A percentile compares a stretch with the other conserved stretches of the same genome.
phyloP scores from a whole-genome alignment of 768 basidiomycete species.

The Porpolomopsis calyptriformis region DNA sequence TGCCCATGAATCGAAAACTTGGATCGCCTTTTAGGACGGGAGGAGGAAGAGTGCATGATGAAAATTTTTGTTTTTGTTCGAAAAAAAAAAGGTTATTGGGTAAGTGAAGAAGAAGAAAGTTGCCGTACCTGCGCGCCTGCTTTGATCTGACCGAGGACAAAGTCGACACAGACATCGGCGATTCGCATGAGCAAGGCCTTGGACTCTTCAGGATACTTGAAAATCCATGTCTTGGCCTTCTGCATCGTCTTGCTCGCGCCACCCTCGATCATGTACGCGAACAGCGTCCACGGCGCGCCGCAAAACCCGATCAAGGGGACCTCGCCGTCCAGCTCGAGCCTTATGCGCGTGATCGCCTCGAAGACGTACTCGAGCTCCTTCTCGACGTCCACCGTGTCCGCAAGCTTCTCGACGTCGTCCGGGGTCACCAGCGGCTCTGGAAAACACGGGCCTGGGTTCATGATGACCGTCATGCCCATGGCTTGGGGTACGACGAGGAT shows the following conservation, averaged over 20 bases:
- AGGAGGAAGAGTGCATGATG: too few species aligned
- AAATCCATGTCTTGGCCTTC: slow-evolving; percentile 91
- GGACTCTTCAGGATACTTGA: slow-evolving; percentile 78
- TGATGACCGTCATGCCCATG: slow-evolving; percentile 89
- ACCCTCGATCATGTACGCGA: slow-evolving; percentile 97
- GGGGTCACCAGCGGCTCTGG: slow-evolving; percentile 77
- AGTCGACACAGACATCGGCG: slow-evolving; percentile 84
- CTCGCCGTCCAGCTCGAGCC: slow-evolving; percentile 69
- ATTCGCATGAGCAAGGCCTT: slow-evolving; percentile 67
- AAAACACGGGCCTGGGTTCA: slow-evolving; percentile 88
- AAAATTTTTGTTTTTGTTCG: too few species aligned
- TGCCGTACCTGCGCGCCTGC: slow-evolving; percentile 86
- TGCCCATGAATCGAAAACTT: slow-evolving; percentile 97
- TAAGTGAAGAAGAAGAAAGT: neutral
- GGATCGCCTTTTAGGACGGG: too few species aligned
- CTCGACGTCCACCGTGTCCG: slow-evolving; percentile 58
- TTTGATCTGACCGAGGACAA: slow-evolving; percentile 82
- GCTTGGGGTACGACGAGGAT: slow-evolving; percentile 98
- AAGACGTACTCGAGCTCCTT: slow-evolving; percentile 88
- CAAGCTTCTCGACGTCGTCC: slow-evolving; percentile 55
- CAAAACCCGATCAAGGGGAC: slow-evolving; percentile 96
- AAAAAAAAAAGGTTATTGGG: too few species aligned
- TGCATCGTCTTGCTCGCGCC: slow-evolving; percentile 85
- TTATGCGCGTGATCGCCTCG: slow-evolving; percentile 79
- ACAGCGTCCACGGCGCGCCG: slow-evolving; percentile 97